Conservation (phyloP, 495 filamentous ascomycete species). For the Penicillium longicatenatum region DNA sequence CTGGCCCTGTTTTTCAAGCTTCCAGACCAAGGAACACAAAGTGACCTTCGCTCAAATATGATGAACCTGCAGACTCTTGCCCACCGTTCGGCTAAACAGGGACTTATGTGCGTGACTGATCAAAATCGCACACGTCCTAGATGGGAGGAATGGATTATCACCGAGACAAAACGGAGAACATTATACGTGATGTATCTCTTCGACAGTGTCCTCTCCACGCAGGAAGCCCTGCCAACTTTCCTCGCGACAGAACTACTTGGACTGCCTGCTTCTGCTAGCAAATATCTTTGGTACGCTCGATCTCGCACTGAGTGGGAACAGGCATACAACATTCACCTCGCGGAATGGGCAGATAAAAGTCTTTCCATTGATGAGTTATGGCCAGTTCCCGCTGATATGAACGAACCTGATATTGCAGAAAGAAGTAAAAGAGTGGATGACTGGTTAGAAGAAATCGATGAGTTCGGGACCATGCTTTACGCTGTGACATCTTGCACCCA, state of each 20-base stretch:
- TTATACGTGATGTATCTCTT: constrained; percentile 53
- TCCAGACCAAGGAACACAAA: constrained; percentile 18
- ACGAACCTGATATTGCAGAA: constrained; percentile 23
- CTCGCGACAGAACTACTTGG: constrained; percentile 44
- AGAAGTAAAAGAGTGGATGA: constrained; percentile 40
- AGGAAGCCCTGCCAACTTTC: constrained; percentile 47
- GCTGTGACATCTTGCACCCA: constrained; percentile 47
- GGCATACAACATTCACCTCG: constrained; percentile 43
- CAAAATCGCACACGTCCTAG: constrained; percentile 35
- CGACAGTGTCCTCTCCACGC: constrained; percentile 42
- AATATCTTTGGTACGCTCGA: constrained; percentile 38
- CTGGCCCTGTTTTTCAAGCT: constrained; percentile 46
- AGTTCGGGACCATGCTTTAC: constrained; percentile 53
- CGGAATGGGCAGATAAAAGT: constrained; percentile 36
- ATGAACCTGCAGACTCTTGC: constrained; percentile 50
- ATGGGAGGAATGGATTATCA: constrained; percentile 54
- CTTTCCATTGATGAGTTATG: constrained; percentile 50
- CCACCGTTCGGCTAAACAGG: constrained; percentile 33
- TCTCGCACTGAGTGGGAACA: constrained; percentile 40
- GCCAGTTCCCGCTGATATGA: constrained; percentile 33
- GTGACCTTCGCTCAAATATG: constrained; percentile 40
- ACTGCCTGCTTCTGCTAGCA: constrained; percentile 38
- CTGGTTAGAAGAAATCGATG: constrained; percentile 48
- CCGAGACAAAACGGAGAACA: constrained; percentile 47
- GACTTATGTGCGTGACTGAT: constrained; percentile 47